These are phyloP conservation scores for Kazachstania psychrophila DNA, from an alignment of 805 yeast species.

Conservation along the genomic window DNA sequence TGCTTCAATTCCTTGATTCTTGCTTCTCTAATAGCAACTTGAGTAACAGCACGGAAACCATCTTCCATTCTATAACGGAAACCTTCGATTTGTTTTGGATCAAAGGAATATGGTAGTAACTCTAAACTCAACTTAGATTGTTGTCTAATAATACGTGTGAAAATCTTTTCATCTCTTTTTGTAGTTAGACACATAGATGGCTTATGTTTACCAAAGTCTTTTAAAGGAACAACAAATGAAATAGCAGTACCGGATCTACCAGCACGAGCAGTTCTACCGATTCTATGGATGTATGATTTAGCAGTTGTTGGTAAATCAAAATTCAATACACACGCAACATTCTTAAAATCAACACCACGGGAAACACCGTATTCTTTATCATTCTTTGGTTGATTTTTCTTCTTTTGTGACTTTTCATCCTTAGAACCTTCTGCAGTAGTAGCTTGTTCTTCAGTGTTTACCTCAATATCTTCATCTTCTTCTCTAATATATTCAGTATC, in stretches of 20 bases:
- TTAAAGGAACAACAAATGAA: conserved; percentile 78
- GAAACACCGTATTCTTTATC: conserved; percentile 88
- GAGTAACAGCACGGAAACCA: conserved; percentile 91
- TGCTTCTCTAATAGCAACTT: conserved; percentile 84
- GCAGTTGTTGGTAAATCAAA: conserved; percentile 90
- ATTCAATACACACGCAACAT: conserved; percentile 92
- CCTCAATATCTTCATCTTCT: conserved; percentile 35
- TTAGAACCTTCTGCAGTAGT: conserved; percentile 14
- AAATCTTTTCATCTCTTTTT: conserved; percentile 77
- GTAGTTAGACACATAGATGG: conserved; percentile 63
- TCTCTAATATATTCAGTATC: conserved; percentile 58
- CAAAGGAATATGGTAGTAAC: conserved; percentile 80
- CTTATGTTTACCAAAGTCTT: conserved; percentile 83
- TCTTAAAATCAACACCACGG: conserved; percentile 92
- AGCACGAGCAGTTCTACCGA: conserved; percentile 97
- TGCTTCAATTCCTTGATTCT: conserved; percentile 79
- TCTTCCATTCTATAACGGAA: conserved; percentile 96
- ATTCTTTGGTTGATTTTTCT: conserved; percentile 29
- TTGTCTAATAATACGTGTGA: conserved; percentile 64
- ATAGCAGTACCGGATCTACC: conserved; percentile 92
- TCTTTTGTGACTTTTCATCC: conserved; percentile 14
- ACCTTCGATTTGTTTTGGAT: conserved; percentile 84
- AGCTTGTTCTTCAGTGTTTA: conserved; percentile 8
- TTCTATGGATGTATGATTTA: conserved; percentile 81
- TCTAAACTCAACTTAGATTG: conserved; percentile 68